Conservation (phyloP, 495 filamentous ascomycete species). For the Astrocystis sublimbata region DNA sequence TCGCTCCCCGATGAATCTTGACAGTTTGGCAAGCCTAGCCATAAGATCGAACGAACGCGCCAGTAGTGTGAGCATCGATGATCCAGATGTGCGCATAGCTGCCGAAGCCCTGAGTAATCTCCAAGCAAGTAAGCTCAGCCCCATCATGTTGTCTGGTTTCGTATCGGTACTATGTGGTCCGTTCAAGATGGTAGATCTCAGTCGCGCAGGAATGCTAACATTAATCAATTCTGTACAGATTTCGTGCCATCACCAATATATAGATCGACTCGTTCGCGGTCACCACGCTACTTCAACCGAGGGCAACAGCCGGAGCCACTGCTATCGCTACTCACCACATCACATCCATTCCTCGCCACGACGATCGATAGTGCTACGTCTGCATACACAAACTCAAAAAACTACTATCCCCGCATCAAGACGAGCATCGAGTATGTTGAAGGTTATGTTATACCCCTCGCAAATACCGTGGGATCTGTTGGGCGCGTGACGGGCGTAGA, state of each 20-base stretch:
- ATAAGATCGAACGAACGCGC: slow-evolving; percentile 42
- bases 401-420: slow-evolving; percentile 82
- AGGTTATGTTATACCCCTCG: slow-evolving; percentile 77
- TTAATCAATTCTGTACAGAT: slow-evolving; percentile 41
- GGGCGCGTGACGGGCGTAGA: slow-evolving; percentile 82
- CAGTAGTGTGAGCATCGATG: slow-evolving; percentile 71
- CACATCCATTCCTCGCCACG: slow-evolving; percentile 74
- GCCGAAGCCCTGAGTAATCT: slow-evolving; percentile 86
- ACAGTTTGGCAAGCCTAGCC: no score
- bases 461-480: slow-evolving; percentile 77
- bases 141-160: slow-evolving; percentile 11
- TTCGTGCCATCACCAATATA: slow-evolving; percentile 57
- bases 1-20: no score
- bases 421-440: slow-evolving; percentile 84
- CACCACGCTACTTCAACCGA: slow-evolving; percentile 27
- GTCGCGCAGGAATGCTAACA: slow-evolving; percentile 11
- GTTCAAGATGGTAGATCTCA: background rate
- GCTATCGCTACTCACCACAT: slow-evolving; percentile 74
- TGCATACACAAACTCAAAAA: slow-evolving; percentile 80
- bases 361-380: slow-evolving; percentile 79
- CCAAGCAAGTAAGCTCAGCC: slow-evolving; percentile 71
- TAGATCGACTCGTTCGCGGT: slow-evolving; percentile 39
- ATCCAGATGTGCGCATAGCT: slow-evolving; percentile 76
- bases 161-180: background rate
- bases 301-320: slow-evolving; percentile 65